phyloP scores from a whole-genome alignment of 2,329 filamentous ascomycete species.

The Escovopsis sp. region DNA sequence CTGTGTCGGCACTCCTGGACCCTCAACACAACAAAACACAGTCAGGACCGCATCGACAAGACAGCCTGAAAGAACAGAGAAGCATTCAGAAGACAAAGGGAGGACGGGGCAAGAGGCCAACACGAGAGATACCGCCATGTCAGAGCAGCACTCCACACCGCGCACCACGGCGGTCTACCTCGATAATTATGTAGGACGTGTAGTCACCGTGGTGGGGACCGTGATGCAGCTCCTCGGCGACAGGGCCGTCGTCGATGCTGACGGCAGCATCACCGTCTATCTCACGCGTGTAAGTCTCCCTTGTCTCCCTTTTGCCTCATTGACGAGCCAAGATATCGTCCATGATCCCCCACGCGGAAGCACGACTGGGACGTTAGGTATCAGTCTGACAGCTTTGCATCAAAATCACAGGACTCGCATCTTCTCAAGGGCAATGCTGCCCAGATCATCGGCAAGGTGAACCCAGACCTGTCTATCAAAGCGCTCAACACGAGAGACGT shows the following conservation, averaged over 20 bases:
- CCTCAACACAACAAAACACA: no score
- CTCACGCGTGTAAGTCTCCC: constrained; percentile 50
- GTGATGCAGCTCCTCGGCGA: constrained; percentile 73
- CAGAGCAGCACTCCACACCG: constrained; percentile 52
- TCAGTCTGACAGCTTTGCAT: no score
- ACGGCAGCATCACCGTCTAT: constrained; percentile 57
- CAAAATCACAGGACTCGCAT: constrained; percentile 45
- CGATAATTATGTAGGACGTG: constrained; percentile 55
- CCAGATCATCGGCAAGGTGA: constrained; percentile 69
- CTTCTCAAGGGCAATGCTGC: constrained; percentile 53
- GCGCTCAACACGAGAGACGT: constrained; percentile 56
- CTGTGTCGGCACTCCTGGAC: no score
- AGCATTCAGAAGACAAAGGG: not conserved
- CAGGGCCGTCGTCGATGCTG: constrained; percentile 63
- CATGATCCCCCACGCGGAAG: no score
- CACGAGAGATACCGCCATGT: constrained; percentile 43
- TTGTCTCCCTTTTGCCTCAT: no score
- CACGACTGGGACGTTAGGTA: no score
- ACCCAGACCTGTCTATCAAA: constrained; percentile 55
- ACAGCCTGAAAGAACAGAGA: no score
- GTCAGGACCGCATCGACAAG: no score
- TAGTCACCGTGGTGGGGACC: constrained; percentile 74
- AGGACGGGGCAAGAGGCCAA: no score
- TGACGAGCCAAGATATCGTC: no score
- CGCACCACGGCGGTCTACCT: constrained; percentile 73